phyloP scores from a whole-genome alignment of 345 rosid species.

The Toxicodendron radicans region DNA sequence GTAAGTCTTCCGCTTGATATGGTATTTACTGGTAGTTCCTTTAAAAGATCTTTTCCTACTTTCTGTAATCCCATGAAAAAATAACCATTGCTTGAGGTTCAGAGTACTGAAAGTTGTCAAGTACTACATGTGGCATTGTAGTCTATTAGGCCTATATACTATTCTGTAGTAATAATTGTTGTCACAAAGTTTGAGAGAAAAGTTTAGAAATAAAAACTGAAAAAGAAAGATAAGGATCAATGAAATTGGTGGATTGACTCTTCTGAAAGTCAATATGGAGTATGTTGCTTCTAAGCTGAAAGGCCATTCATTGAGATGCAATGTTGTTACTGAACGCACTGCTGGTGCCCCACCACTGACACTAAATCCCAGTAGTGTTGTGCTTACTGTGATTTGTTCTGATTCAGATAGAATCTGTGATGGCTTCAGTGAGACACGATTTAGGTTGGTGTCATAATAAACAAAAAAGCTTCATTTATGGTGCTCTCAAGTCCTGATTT shows the following conservation, averaged over 20 bases:
- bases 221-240: background rate
- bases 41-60: background rate
- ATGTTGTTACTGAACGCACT: background rate
- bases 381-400: background rate
- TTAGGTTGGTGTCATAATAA: background rate
- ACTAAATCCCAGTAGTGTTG: background rate
- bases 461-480: background rate
- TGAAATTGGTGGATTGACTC: background rate
- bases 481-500: background rate
- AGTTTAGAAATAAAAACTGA: background rate
- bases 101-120: background rate
- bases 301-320: background rate
- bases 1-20: constrained; percentile 27
- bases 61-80: background rate
- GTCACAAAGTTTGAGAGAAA: background rate
- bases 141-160: background rate
- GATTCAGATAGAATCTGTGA: background rate
- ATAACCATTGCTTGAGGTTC: background rate
- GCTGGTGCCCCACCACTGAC: background rate
- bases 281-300: background rate
- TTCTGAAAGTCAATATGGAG: background rate
- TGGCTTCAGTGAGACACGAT: background rate
- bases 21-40: background rate
- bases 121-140: background rate
- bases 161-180: background rate